Percentiles rank a stretch among this genome's conserved stretches.
Conservation (phyloP, 768 basidiomycete species). For the Boletus eberwhitei region DNA sequence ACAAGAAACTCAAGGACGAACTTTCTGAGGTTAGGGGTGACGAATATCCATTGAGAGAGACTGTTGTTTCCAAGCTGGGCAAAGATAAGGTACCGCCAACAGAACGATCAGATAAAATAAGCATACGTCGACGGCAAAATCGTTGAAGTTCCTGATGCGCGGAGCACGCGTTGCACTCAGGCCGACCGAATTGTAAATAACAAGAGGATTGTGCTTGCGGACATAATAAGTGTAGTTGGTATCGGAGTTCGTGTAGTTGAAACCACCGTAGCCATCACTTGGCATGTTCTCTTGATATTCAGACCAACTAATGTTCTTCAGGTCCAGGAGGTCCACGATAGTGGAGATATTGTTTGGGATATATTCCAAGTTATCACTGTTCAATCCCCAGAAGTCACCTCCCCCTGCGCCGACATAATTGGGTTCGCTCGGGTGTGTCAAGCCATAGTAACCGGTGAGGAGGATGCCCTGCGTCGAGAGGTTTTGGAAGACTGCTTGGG, state of each 20-base stretch:
- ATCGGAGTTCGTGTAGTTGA: conserved; percentile 29
- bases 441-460: conserved; percentile 43
- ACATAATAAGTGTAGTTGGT: conserved; percentile 44
- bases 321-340: conserved; percentile 56
- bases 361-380: conserved; percentile 36
- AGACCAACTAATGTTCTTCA: conserved; percentile 56
- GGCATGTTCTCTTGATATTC: conserved; percentile 60
- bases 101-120: neutral
- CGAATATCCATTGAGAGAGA: conserved; percentile 56
- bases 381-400: conserved; percentile 51
- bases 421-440: conserved; percentile 60
- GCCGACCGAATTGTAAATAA: conserved; percentile 50
- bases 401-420: conserved; percentile 50
- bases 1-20: conserved; percentile 2
- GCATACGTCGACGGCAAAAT: conserved; percentile 52
- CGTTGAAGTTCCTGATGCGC: conserved; percentile 56
- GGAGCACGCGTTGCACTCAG: conserved; percentile 37
- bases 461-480: conserved; percentile 50
- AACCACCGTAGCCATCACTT: conserved; percentile 42
- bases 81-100: neutral
- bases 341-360: conserved; percentile 50
- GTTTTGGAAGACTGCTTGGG: conserved; percentile 26
- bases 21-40: conserved; percentile 53
- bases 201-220: conserved; percentile 53
- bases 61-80: conserved; percentile 35